Conservation (phyloP, 2,329 filamentous ascomycete genomes). For the Elsinoe fawcettii region DNA sequence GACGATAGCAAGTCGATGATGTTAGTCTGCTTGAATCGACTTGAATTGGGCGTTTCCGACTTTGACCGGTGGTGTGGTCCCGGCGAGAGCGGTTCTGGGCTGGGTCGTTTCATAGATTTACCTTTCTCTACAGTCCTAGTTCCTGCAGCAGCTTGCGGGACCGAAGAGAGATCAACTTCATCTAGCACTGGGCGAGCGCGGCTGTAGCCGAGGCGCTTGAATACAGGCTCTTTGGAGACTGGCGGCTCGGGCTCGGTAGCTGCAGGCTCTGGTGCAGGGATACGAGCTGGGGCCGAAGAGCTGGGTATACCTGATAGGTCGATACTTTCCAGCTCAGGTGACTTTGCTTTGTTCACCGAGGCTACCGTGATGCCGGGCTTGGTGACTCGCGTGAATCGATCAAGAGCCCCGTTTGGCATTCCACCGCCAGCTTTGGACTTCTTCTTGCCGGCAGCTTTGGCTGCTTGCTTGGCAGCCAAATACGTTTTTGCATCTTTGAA, state of each 20-base stretch:
- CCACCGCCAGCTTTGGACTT: constrained; percentile 17
- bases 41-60: constrained; percentile 15
- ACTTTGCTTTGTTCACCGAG: not conserved
- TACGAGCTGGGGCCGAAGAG: constrained; percentile 1
- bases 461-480: constrained; percentile 25
- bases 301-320: constrained; percentile 12
- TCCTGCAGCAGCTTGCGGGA: not conserved
- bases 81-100: not conserved
- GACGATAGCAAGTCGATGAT: constrained; percentile 28
- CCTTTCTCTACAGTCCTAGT: not conserved
- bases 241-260: not conserved
- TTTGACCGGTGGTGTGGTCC: constrained; percentile 6
- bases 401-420: constrained; percentile 20
- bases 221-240: not conserved
- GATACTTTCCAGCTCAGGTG: constrained; percentile 9
- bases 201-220: not conserved
- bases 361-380: constrained; percentile 18
- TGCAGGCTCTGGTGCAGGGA: not conserved
- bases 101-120: constrained; percentile 7
- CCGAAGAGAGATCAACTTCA: constrained; percentile 5
- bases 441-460: constrained; percentile 13
- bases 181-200: not conserved
- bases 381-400: constrained; percentile 17
- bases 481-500: constrained; percentile 25
- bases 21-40: constrained; percentile 17